Base-by-base conservation (phyloP, 2,329 filamentous ascomycete genomes). In the Pseudogymnoascus sp. region DNA sequence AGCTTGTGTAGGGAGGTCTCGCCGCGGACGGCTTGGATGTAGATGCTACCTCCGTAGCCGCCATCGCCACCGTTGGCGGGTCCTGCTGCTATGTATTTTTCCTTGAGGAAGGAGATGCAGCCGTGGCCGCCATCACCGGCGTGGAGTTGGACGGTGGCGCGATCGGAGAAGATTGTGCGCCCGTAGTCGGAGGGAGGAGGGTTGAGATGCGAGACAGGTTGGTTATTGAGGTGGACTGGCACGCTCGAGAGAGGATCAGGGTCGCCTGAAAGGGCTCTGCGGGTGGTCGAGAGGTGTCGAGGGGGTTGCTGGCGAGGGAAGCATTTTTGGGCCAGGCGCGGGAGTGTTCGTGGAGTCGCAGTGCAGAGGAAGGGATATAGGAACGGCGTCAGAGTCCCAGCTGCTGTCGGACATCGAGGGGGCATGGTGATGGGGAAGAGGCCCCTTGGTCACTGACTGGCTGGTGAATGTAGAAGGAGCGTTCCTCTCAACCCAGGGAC, bases 21-120 rank as follows among this genome's bases (percentile, higher is more conserved):
- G 63, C 92, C 91, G 60, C 89, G 86, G 1, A 96, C 86, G 6
- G 94, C 92, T 75, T 97, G 93, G 62, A 99, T 95, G 73, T 96
- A 97, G 66, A 99, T 80, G 69, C 89, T 95, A 38, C 94, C 94
- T 64, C 94, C 94, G 61, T 86, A 88, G 4, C 94, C 94, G 41
- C 94, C 94, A 71, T 99, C 92, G 63, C 94, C 94, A 57, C 94
- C 94, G 73, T 99, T 97, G 8, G 94, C 85, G 9, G 94, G 94
- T 0, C 94, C 94, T 65, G 96, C 87, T 47, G 87, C 84, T 30
- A 97, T 81, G 74, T 89, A 97, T 65, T 93, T 93, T 70, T 99
- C 94, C 18, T 93, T 87, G 43, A 95, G 77, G 72, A 97, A 99
- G 0, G 94, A 94, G 58, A 97, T 90, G 71, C 94, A 99, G 65